phyloP scores from a whole-genome alignment of 176 grass and related monocot genomes.

The Saccharum officinarum region DNA sequence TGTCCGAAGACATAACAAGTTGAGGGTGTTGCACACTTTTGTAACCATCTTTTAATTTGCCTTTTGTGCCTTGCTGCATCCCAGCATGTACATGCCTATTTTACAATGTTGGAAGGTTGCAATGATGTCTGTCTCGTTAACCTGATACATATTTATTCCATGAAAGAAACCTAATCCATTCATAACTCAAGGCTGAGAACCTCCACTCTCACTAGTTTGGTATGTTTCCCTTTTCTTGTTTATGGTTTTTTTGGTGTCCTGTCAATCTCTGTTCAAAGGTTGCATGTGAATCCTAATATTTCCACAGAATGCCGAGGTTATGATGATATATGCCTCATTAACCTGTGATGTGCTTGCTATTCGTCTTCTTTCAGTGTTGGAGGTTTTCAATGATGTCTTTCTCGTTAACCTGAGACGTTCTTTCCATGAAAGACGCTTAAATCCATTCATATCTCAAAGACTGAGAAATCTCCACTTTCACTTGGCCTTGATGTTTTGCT shows the following conservation, averaged over 20 bases:
- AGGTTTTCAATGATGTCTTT: slow-evolving; percentile 36
- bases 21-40: not conserved
- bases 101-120: slow-evolving; percentile 1
- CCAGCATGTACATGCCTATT: not conserved
- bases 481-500: not conserved
- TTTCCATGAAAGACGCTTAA: not conserved
- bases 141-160: slow-evolving; percentile 29
- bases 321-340: not conserved
- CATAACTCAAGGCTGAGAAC: slow-evolving; percentile 33
- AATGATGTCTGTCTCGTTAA: slow-evolving; percentile 56
- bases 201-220: slow-evolving; percentile 7
- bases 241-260: not conserved
- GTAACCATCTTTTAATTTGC: not conserved
- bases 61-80: not conserved
- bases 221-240: not conserved
- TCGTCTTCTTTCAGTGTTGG: not conserved
- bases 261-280: not conserved
- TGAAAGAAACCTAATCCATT: slow-evolving; percentile 44
- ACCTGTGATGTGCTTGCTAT: not conserved
- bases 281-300: not conserved
- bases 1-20: not conserved
- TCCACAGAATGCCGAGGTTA: not conserved
- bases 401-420: slow-evolving; percentile 40
- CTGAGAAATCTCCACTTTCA: not conserved
- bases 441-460: not conserved